phyloP scores from a whole-genome alignment of 495 filamentous ascomycete genomes.

The Neurospora sublineolata region DNA sequence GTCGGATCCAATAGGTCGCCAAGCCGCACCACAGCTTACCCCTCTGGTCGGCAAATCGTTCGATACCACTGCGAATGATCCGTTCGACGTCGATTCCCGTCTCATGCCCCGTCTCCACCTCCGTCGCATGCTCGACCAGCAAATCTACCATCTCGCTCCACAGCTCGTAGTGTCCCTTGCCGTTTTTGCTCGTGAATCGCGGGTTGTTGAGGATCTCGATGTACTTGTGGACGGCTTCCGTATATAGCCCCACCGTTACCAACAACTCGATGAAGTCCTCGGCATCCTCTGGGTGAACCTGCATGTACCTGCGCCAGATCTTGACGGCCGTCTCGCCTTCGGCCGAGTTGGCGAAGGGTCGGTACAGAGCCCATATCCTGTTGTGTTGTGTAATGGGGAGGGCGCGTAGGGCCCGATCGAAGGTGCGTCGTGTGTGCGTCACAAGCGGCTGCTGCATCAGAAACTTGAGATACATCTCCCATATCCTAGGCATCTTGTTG shows the following conservation, averaged over 20 bases:
- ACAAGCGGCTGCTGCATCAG: conserved; percentile 83
- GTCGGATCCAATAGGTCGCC: conserved; percentile 94
- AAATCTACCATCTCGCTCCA: conserved; percentile 99
- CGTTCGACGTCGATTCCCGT: conserved; percentile 82
- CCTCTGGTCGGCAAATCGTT: conserved; percentile 84
- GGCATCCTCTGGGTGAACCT: conserved; percentile 90
- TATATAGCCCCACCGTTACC: conserved; percentile 70
- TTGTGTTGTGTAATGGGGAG: conserved; percentile 97
- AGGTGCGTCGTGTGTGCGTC: conserved; percentile 79
- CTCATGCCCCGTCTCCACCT: conserved; percentile 69
- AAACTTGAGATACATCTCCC: conserved; percentile 96
- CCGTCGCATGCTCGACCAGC: conserved; percentile 78
- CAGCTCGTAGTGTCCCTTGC: conserved; percentile 89
- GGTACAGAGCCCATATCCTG: conserved; percentile 89
- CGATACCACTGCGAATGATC: conserved; percentile 88
- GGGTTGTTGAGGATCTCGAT: conserved; percentile 91
- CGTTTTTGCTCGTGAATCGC: conserved; percentile 81
- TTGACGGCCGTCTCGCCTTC: conserved; percentile 83
- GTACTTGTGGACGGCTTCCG: conserved; percentile 85
- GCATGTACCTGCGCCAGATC: conserved; percentile 95
- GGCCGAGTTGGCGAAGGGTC: conserved; percentile 85
- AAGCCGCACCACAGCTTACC: conserved; percentile 95
- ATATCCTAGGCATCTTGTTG: conserved; percentile 98
- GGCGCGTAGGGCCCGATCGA: conserved; percentile 87
- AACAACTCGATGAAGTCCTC: conserved; percentile 92